These are phyloP conservation scores for Chrysoporthe puriensis DNA, from an alignment of 2,329 filamentous ascomycete species.

Conservation along the genomic window DNA sequence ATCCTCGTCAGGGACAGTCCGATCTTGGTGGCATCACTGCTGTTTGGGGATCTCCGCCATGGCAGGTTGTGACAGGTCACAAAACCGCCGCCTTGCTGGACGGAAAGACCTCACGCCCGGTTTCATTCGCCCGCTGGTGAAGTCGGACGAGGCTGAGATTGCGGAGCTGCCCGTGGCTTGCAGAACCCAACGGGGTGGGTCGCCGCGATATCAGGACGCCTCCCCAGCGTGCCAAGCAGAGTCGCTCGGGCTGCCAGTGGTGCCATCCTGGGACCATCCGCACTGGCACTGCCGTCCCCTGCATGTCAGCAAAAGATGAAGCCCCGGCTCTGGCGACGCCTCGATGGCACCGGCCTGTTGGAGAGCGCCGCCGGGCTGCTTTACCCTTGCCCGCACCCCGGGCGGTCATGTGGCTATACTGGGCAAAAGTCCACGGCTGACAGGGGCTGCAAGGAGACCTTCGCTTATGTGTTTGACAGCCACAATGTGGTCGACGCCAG, in stretches of 20 bases:
- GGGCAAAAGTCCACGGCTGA: not conserved
- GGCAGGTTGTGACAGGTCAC: not conserved
- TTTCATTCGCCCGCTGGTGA: not conserved
- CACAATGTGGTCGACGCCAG: conserved; percentile 1
- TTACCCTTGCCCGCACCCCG: not conserved
- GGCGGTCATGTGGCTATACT: not conserved
- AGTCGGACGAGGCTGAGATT: not conserved
- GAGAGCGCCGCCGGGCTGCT: not conserved
- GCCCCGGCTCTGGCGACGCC: not conserved
- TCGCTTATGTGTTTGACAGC: conserved; percentile 12
- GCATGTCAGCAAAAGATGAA: not conserved
- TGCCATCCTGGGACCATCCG: not conserved
- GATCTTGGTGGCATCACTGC: not conserved
- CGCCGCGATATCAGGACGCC: not conserved
- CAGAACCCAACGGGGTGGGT: not conserved
- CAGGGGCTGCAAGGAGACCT: not conserved
- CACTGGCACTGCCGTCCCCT: not conserved
- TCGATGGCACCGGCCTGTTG: not conserved
- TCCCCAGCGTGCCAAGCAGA: not conserved
- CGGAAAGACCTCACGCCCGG: not conserved
- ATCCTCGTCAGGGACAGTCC: not conserved
- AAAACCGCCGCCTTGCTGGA: not conserved
- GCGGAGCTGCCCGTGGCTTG: not conserved
- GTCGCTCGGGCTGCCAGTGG: not conserved
- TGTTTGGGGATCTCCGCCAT: not conserved